Evolutionary conservation across 306 rosid species (phyloP).

Genomic region (Vicia sativa): DNA sequence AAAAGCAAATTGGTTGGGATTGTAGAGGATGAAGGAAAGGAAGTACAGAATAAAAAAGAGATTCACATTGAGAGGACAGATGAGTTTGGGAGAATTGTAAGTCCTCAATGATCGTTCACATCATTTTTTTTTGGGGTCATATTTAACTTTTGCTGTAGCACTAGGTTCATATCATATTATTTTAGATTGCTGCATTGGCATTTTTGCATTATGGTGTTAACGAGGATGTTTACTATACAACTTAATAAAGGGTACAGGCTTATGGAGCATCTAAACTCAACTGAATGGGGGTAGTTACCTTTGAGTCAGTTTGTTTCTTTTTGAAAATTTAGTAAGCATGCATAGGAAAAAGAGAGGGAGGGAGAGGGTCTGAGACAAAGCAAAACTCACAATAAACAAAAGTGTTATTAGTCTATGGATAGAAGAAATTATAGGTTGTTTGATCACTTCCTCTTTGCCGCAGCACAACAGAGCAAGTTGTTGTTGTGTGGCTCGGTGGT

Average conservation of each 20-base stretch:
- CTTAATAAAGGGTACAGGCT: constrained; percentile 6
- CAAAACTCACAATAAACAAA: background rate
- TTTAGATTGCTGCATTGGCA: constrained; percentile 21
- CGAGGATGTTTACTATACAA: background rate
- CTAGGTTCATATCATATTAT: constrained; percentile 22
- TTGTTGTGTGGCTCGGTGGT: constrained; percentile 3
- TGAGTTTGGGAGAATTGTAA: constrained; percentile 92
- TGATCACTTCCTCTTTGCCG: constrained; percentile 10
- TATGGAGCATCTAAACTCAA: constrained; percentile 8
- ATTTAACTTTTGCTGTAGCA: constrained; percentile 9
- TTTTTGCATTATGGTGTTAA: constrained; percentile 9
- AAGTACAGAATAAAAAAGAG: constrained; percentile 67
- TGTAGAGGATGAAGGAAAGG: constrained; percentile 65
- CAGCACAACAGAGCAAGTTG: background rate
- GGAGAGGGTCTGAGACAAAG: background rate
- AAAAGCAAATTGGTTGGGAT: constrained; percentile 92
- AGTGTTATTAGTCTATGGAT: constrained; percentile 11
- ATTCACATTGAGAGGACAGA: constrained; percentile 93
- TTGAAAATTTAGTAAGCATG: background rate
- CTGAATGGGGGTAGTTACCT: constrained; percentile 23
- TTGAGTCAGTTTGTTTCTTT: background rate
- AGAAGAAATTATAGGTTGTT: constrained; percentile 23
- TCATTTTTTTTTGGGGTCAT: background rate
- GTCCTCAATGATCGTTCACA: constrained; percentile 36
- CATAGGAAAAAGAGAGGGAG: background rate